Percentiles rank a stretch among this genome's conserved stretches.
phyloP scores from a whole-genome alignment of 345 rosid genomes.

The Physaria fendleri region DNA sequence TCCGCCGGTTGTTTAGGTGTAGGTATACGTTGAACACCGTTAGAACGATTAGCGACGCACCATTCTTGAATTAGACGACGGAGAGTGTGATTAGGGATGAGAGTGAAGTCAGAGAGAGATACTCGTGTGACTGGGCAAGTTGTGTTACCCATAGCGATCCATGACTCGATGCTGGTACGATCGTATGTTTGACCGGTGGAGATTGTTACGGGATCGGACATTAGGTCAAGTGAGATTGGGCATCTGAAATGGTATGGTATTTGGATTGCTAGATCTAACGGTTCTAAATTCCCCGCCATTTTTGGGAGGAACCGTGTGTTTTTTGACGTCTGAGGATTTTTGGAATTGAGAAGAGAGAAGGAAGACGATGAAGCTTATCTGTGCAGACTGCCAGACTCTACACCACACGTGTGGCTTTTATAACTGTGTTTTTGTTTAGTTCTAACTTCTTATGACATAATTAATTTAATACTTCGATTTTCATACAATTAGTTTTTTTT shows the following conservation, averaged over 20 bases:
- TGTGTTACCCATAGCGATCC: conserved; percentile 90
- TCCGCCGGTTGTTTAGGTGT: conserved; percentile 98
- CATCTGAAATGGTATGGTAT: conserved; percentile 93
- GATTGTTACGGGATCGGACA: conserved; percentile 94
- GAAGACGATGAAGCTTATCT: conserved; percentile 36
- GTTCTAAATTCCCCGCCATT: conserved; percentile 71
- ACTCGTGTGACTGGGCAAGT: conserved; percentile 88
- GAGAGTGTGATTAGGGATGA: conserved; percentile 97
- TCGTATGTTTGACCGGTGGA: conserved; percentile 95
- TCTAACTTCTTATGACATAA: conserved; percentile 3
- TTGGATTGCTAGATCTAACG: conserved; percentile 69
- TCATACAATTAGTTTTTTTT: not conserved
- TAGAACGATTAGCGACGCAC: conserved; percentile 86
- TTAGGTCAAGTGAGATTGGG: conserved; percentile 90
- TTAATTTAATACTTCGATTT: not conserved
- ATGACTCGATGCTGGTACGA: conserved; percentile 89
- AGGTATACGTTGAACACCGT: conserved; percentile 81
- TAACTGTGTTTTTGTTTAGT: conserved; percentile 32
- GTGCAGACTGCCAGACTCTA: conserved; percentile 32
- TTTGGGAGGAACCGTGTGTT: not conserved
- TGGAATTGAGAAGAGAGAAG: conserved; percentile 20
- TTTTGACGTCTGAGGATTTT: not conserved
- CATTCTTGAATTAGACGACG: conserved; percentile 96
- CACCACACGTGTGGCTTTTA: conserved; percentile 76
- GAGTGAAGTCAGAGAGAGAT: conserved; percentile 68